These are phyloP conservation scores for Vitellaria paradoxa DNA, from an alignment of 179 eudicot species.

Conservation along the genomic window DNA sequence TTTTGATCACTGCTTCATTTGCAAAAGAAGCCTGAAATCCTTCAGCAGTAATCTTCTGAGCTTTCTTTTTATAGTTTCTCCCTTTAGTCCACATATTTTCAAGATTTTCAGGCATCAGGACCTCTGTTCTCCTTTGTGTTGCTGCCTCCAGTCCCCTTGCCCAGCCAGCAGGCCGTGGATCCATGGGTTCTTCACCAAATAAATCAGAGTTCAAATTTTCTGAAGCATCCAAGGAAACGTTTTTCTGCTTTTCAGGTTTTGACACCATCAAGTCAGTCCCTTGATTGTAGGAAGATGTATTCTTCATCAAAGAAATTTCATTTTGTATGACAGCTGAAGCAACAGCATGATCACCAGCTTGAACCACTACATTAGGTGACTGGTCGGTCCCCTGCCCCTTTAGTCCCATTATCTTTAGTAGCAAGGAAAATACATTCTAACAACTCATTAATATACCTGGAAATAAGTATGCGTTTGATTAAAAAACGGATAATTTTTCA, in stretches of 20 bases:
- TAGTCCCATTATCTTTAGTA: conserved; percentile 37
- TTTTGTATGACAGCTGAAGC: conserved; percentile 27
- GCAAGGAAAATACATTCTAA: conserved; percentile 69
- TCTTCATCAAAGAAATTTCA: conserved; percentile 30
- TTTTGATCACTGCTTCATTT: conserved; percentile 19
- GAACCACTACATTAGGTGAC: conserved; percentile 36
- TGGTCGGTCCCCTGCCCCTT: conserved; percentile 42
- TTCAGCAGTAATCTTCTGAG: conserved; percentile 42
- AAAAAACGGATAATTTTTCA: not conserved
- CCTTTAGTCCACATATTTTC: conserved; percentile 98
- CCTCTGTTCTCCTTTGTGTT: conserved; percentile 91
- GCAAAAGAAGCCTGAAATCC: conserved; percentile 35
- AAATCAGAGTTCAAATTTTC: conserved; percentile 28
- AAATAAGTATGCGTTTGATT: conserved; percentile 10
- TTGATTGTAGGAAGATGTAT: conserved; percentile 25
- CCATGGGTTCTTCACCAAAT: conserved; percentile 37
- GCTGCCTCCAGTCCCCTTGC: conserved; percentile 87
- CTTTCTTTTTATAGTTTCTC: conserved; percentile 78
- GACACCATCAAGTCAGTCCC: conserved; percentile 29
- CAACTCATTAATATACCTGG: conserved; percentile 88
- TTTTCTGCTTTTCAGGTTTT: conserved; percentile 29
- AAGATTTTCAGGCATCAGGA: conserved; percentile 95
- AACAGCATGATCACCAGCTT: conserved; percentile 28
- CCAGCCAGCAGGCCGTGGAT: conserved; percentile 75
- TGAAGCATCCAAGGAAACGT: conserved; percentile 34